Evolutionary conservation across 257 asterid genomes (phyloP), one percentile per base, ranked within the genome.

Genomic region (Penstemon barbatus): DNA sequence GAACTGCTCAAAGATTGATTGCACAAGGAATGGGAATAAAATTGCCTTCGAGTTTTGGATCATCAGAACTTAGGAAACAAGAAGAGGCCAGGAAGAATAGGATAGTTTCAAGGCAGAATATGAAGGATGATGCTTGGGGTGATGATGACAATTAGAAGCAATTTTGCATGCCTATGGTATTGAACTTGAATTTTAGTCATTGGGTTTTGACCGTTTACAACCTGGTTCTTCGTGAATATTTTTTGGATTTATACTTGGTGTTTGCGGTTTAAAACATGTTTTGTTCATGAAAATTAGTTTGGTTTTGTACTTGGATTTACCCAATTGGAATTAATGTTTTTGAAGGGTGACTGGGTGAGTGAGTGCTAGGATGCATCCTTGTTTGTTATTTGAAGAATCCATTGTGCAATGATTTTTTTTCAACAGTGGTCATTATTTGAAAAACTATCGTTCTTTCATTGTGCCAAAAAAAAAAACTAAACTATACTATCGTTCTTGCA

Each of bases 41-140:
- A 80, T 76, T 93, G 83, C 86, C 90, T 11, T 79, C 87, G 4
- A 51, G 74, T 6, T 78, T 85, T 37, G 96, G 94, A 41, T 76
- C 92, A 10, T 66, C 70, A 25, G 89, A 93, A 71, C 74, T 81
- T 6, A 81, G 95, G 75, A 75, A 79, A 74, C 96, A 86, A 75
- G 99, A 93, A 78, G 92, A 69, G 65, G 96, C 81, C 36, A 61
- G 99, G 77, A 84, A 43, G 66, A 87, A 74, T 56, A 81, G 99
- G 51, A 86, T 90, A 2, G 80, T 77, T 60, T 83, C 90, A 1
- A 87, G 98, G 70, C 95, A 88, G 55, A 78, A 69, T 51, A 67
- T 84, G 97, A 89, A 84, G 79, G 87, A 88, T 54, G 96, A 90
- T 67, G 99, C 99, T 57, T 93, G 99, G 98, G 95, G 99, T 13